Evolutionary conservation across 2,329 filamentous ascomycete genomes (phyloP), one percentile per base, ranked within the genome.

Genomic region (Tolypocladium guangdongense): DNA sequence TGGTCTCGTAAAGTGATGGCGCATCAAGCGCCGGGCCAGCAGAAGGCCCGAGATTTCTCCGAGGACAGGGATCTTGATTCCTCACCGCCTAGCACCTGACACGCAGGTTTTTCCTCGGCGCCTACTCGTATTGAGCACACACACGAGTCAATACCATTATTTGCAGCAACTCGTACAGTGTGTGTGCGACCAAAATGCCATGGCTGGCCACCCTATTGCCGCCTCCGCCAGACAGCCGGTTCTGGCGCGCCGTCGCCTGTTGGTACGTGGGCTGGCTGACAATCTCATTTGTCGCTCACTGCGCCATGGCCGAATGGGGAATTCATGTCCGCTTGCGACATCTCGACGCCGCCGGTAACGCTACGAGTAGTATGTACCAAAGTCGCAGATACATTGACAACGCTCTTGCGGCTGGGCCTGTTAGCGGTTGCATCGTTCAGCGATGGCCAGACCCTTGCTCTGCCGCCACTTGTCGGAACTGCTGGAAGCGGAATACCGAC

Each of bases 401-500:
- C 27, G 20, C 20, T 30, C n/a, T 36, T 7, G 16, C 41, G 24
- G 24, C 43, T 32, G 16, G 41, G 4, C 2, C 30, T 2, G 10
- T 14, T 46, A 38, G 49, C 37, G 36, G 38, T 49, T 52, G 52
- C 54, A 51, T 35, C 22, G 46, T 38, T 43, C 37, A 32, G 43
- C 43, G 43, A 32, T n/a, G 43, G 27, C 24, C 27, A 38, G 36
- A 57, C 46, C 55, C 52, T 49, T 52, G 57, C 47, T 33, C 46
- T 33, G 14, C 41, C 32, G 18, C 3, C 30, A 30, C 35, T 36
- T 47, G 33, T 49, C 58, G 59, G 59, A 54, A 48, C 37, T 54
- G 52, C 58, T 59, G 52, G 51, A 60, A 57, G 49, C 47, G 59
- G 59, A 22, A 61, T 54, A 24, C 58, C 58, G 58, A 58, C 38